Evolutionary conservation across 129 eudicot genomes (phyloP), one percentile per base, ranked within the genome.

Genomic region (Lactuca sativa): DNA sequence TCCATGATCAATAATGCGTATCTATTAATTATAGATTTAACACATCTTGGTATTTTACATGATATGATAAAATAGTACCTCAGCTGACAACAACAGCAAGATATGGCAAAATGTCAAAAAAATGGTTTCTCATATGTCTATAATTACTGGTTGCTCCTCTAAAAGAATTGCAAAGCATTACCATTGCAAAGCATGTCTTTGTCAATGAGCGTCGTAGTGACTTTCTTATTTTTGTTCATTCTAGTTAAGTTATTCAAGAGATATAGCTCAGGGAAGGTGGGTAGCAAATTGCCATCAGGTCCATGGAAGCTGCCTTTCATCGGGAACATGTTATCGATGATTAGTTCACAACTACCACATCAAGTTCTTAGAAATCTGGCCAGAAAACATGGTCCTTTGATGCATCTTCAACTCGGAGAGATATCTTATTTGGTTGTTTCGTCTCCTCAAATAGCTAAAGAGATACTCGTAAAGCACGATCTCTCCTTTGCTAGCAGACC

Each of bases 331-430:
- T 66, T 31, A 3, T 66, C 71, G 6, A 32, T 66, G 59, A 13
- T 66, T 41, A 66, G 71, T 48, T 21, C 11, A 44, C 13, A 65
- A 65, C 70, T 41, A 17, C 73, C 62, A 2, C 73, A 68, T 53
- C 11, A 33, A 33, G 51, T 68, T 11, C 34, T 68, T 37, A 17
- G 49, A 37, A 38, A 32, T 14, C 62, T 68, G 18, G 73, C 73
- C 7, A 32, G 8, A 56, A 68, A 68, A 68, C 36, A 68, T 9
- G 73, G 73, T 33, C 74, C 77, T 1, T 9, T 80, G 5, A 80
- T 80, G 77, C 77, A 69, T 66, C 73, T 80, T 3, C 80, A 63
- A 30, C 80, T 80, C 1, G 84, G 84, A 3, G 69, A 80, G 31
- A 48, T 74, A 37, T 65, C 73, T 2, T 51, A 62, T 0, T 33